phyloP scores from a whole-genome alignment of 768 basidiomycete genomes.

The Tylopilus subfusipes region DNA sequence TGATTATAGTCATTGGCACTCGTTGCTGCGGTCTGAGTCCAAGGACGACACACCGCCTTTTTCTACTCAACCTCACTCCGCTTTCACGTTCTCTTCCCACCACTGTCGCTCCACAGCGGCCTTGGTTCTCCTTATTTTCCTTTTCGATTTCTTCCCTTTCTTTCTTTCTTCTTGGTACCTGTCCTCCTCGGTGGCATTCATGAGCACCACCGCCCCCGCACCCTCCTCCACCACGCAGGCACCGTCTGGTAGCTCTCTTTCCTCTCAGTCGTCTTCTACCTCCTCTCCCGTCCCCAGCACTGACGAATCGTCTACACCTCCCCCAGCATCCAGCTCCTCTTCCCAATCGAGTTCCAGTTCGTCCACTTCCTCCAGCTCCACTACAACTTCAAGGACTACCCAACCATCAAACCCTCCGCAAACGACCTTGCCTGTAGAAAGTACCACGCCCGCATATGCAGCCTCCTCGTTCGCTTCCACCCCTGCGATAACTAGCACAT shows the following conservation, averaged over 20 bases:
- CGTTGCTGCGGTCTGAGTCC: not conserved
- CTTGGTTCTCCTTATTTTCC: not conserved
- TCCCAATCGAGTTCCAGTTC: not conserved
- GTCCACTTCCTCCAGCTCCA: not conserved
- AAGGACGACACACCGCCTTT: not conserved
- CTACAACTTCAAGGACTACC: conserved; percentile 6
- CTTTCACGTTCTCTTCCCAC: not conserved
- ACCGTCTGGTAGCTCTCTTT: conserved; percentile 18
- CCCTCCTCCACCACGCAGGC: not conserved
- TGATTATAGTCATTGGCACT: not conserved
- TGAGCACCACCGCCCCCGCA: not conserved
- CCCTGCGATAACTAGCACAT: not conserved
- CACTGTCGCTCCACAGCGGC: not conserved
- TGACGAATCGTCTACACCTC: conserved; percentile 12
- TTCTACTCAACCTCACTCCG: not conserved
- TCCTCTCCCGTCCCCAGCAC: conserved; percentile 4
- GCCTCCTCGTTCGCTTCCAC: not conserved
- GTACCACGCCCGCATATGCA: not conserved
- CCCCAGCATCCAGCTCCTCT: conserved; percentile 1
- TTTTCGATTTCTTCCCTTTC: not conserved
- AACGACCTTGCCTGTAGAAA: not conserved
- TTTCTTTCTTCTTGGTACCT: conserved; percentile 7
- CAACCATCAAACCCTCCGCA: not conserved
- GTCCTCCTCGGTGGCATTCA: conserved; percentile 11
- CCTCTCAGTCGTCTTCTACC: conserved; percentile 6